Evolutionary conservation across 495 filamentous ascomycete genomes (phyloP).

Genomic region (Penicillium argentinense): DNA sequence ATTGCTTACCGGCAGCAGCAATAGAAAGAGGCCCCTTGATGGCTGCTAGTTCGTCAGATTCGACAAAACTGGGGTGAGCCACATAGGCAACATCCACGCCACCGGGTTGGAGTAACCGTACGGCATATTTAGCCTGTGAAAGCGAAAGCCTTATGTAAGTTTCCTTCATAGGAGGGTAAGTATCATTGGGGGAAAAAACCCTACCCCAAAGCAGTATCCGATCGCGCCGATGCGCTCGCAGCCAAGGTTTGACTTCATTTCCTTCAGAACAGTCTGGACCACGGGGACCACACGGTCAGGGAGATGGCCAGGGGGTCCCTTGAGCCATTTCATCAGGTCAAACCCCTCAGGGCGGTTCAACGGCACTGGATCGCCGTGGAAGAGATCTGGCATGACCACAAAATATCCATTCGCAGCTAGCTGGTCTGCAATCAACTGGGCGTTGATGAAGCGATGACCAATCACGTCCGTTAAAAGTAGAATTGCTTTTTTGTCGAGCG

Average conservation of each 20-base stretch:
- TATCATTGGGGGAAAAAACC: not conserved
- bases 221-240: slow-evolving; percentile 63
- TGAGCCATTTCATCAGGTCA: slow-evolving; percentile 30
- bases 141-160: not conserved
- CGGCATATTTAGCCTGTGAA: slow-evolving; percentile 48
- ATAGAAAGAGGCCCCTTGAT: slow-evolving; percentile 70
- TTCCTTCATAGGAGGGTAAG: not conserved
- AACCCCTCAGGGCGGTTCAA: slow-evolving; percentile 27
- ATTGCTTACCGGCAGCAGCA: slow-evolving; percentile 60
- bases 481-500: slow-evolving; percentile 23
- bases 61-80: slow-evolving; percentile 72
- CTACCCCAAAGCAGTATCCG: slow-evolving; percentile 76
- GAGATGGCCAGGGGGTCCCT: slow-evolving; percentile 55
- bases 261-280: slow-evolving; percentile 52
- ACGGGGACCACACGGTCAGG: slow-evolving; percentile 58
- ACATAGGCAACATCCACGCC: slow-evolving; percentile 58
- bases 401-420: slow-evolving; percentile 76
- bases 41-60: slow-evolving; percentile 64
- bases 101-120: slow-evolving; percentile 37
- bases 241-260: slow-evolving; percentile 52
- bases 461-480: slow-evolving; percentile 36
- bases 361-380: slow-evolving; percentile 34
- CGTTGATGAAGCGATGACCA: slow-evolving; percentile 35
- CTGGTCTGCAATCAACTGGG: slow-evolving; percentile 62
- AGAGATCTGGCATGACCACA: slow-evolving; percentile 62